phyloP scores from a whole-genome alignment of 768 basidiomycete genomes.

The Psilocybe azurescens region DNA sequence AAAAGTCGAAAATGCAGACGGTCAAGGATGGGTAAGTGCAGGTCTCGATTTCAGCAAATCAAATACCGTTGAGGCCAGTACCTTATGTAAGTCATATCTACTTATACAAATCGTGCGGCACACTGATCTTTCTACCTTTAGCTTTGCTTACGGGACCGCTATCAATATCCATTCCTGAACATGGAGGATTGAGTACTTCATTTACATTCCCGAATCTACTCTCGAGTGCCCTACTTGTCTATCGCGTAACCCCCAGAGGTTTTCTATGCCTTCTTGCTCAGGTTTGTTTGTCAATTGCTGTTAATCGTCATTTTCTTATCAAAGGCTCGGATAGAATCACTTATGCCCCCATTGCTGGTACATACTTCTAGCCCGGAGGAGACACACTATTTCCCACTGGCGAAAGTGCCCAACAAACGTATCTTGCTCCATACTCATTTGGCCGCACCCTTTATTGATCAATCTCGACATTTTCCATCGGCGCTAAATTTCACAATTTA shows the following conservation, averaged over 20 bases:
- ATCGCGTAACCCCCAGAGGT: constrained; percentile 48
- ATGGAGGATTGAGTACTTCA: constrained; percentile 42
- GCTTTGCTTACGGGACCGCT: constrained; percentile 43
- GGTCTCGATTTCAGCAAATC: constrained; percentile 46
- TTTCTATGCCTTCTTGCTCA: constrained; percentile 37
- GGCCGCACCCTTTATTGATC: constrained; percentile 69
- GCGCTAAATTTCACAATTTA: constrained; percentile 65
- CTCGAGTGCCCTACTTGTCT: constrained; percentile 68
- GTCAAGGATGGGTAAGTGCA: constrained; percentile 66
- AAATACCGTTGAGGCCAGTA: constrained; percentile 37
- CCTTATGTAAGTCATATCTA: constrained; percentile 47
- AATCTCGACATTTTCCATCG: constrained; percentile 20
- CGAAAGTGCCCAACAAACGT: constrained; percentile 35
- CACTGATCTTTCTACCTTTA: constrained; percentile 26
- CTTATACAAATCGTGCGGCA: constrained; percentile 14
- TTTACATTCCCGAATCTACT: constrained; percentile 61
- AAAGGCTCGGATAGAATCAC: constrained; percentile 41
- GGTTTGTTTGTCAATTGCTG: constrained; percentile 29
- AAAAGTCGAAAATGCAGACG: constrained; percentile 51
- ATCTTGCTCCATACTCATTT: constrained; percentile 73
- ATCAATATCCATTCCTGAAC: constrained; percentile 38
- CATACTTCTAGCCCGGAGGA: constrained; percentile 66
- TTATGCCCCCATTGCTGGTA: constrained; percentile 69
- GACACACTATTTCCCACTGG: constrained; percentile 70
- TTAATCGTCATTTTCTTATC: constrained; percentile 11